Base-by-base conservation (phyloP, 495 filamentous ascomycete species). In the Aspergillus wentii region DNA sequence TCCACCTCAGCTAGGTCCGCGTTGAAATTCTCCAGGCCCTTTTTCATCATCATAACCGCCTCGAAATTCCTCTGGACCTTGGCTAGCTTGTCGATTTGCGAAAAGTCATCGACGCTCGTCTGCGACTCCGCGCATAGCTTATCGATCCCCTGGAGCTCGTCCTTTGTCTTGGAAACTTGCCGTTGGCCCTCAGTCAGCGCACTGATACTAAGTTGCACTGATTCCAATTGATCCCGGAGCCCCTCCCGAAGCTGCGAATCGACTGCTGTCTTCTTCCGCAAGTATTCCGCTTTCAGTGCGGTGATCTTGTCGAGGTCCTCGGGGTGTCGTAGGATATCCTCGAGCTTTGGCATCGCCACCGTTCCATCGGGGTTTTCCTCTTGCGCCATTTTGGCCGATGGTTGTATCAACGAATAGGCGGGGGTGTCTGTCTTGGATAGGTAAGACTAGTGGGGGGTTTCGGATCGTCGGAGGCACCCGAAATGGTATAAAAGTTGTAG, bases 131-230 rank as follows among this genome's bases (percentile, higher is more conserved):
- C 85, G 66, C 92, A 97, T 34, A 99, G 75, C 70, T 89, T 91
- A 64, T 97, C 94, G 59, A 99, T 96, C 64, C 92, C 92, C 71
- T 89, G 84, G 73, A 99, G 90, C 69, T 97, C 92, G 52, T 97
- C 94, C 61, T 91, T 91, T 52, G 95, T 95, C 44, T 80, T 77
- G 43, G 85, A 80, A 9, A 97, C 81, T 33, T 83, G 85, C 48
- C 87, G 80, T 61, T 95, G 88, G 33, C 88, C 89, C 61, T 95
- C 88, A 27, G 75, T 76, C 41, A 98, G 80, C 23, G 80, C 78
- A 39, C 69, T 80, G 76, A 98, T 95, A 54, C 94, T 92, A 33
- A 80, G 72, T 65, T 96, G 88, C 14, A 94, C 95, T 6, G 88
- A 82, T 57, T 92, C 85, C 33, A 97, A 74, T 66, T 99, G 92